Percentiles rank a stretch among this genome's conserved stretches.
Evolutionary conservation across 345 rosid genomes (phyloP).

Genomic region (Tarenaya hassleriana): DNA sequence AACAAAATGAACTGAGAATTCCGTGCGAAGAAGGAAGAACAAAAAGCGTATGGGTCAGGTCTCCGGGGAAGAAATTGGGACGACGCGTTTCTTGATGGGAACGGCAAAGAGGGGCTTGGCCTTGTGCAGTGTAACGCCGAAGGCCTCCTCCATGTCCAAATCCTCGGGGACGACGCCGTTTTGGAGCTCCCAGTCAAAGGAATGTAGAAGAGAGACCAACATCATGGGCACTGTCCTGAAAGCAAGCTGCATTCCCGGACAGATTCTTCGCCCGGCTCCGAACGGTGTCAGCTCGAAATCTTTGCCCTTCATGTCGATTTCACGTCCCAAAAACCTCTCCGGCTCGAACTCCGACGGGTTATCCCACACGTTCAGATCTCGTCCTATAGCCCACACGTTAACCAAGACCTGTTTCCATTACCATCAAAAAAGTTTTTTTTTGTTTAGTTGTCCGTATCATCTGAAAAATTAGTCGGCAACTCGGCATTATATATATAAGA

Average conservation of each 20-base stretch:
- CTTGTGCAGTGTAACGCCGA: constrained; percentile 28
- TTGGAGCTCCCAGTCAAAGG: constrained; percentile 45
- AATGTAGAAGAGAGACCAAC: constrained; percentile 38
- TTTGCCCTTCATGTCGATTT: constrained; percentile 22
- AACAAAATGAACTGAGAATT: too few relatives aligned
- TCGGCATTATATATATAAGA: too few relatives aligned
- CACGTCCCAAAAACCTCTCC: constrained; percentile 26
- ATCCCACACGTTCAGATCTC: constrained; percentile 34
- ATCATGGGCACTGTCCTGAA: constrained; percentile 29
- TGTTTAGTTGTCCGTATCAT: too few relatives aligned
- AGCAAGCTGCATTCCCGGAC: constrained; percentile 36
- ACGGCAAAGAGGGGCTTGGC: constrained; percentile 25
- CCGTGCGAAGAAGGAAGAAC: too few relatives aligned
- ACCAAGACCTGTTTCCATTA: too few relatives aligned
- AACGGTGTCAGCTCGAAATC: constrained; percentile 29
- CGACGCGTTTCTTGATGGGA: constrained; percentile 16
- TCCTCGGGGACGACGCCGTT: constrained; percentile 21
- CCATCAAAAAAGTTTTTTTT: too few relatives aligned
- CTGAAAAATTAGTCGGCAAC: too few relatives aligned
- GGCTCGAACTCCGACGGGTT: constrained; percentile 27
- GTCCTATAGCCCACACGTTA: constrained; percentile 33
- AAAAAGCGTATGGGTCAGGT: too few relatives aligned
- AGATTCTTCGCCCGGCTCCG: constrained; percentile 30
- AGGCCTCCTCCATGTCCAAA: constrained; percentile 38
- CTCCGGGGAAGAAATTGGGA: too few relatives aligned